Conservation (phyloP, 805 yeast genomes). For the Saccharomycopsis javanensis region DNA sequence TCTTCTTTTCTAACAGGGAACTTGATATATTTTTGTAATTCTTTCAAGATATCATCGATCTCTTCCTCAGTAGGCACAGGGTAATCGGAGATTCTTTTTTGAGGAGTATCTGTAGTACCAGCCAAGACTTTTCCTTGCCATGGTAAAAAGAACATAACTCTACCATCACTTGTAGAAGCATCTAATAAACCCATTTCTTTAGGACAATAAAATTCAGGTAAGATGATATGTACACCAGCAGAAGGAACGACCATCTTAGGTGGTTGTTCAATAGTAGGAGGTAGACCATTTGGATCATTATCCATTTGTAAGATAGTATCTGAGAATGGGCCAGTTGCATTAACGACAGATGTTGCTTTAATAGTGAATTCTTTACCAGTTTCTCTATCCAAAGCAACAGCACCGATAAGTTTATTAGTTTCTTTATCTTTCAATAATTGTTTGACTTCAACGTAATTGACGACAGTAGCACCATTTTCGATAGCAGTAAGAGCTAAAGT, state of each 20-base stretch:
- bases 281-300: conserved; percentile 52
- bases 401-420: conserved; percentile 60
- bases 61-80: conserved; percentile 87
- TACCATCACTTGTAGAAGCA: conserved; percentile 87
- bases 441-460: conserved; percentile 77
- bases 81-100: conserved; percentile 50
- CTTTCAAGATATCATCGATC: conserved; percentile 76
- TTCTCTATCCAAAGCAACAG: conserved; percentile 61
- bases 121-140: conserved; percentile 97
- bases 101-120: conserved; percentile 92
- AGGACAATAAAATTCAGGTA: conserved; percentile 90
- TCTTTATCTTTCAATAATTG: conserved; percentile 57
- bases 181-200: conserved; percentile 79
- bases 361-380: conserved; percentile 54
- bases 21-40: conserved; percentile 80
- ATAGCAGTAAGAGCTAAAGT: conserved; percentile 79
- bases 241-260: conserved; percentile 90
- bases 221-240: conserved; percentile 84
- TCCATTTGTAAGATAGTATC: conserved; percentile 85
- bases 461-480: conserved; percentile 78
- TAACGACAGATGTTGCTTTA: conserved; percentile 65
- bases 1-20: conserved; percentile 85
- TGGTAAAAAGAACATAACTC: conserved; percentile 94
- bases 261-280: conserved; percentile 39
- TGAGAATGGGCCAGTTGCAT: conserved; percentile 92